Conservation (phyloP, 306 rosid genomes). For the Cicer cuneatum region DNA sequence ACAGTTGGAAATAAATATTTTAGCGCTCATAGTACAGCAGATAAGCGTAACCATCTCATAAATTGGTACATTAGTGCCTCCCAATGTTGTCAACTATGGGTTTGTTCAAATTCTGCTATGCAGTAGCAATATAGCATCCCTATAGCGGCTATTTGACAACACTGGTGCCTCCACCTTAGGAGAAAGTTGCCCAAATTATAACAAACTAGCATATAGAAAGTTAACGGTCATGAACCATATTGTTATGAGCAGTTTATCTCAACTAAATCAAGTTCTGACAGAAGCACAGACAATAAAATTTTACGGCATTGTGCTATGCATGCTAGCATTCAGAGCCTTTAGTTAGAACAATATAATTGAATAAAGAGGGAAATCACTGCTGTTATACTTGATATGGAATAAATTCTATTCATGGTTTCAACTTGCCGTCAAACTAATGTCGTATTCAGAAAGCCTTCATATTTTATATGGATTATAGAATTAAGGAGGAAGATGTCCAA, state of each 20-base stretch:
- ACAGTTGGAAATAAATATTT: conserved; percentile 9
- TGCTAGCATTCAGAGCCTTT: not conserved
- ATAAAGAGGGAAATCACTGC: not conserved
- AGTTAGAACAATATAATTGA: not conserved
- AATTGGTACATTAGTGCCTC: conserved; percentile 8
- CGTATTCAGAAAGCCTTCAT: not conserved
- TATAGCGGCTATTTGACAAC: no score
- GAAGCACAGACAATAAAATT: not conserved
- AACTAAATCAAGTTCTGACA: not conserved
- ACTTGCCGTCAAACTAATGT: not conserved
- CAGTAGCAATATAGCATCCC: no score
- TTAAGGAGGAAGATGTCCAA: no score
- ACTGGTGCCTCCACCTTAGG: not conserved
- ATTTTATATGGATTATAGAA: no score
- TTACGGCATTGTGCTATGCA: not conserved
- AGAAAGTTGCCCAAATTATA: not conserved
- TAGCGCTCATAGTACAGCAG: conserved; percentile 4
- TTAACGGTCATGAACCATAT: conserved; percentile 11
- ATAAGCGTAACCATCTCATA: not conserved
- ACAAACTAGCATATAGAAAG: conserved; percentile 9
- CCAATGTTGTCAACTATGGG: no score
- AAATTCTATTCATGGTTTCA: not conserved
- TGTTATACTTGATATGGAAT: not conserved
- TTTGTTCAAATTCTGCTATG: no score
- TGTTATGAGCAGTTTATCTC: conserved; percentile 22